These are phyloP conservation scores for Pluteus cervinus DNA, from an alignment of 768 basidiomycete species.

Conservation along the genomic window DNA sequence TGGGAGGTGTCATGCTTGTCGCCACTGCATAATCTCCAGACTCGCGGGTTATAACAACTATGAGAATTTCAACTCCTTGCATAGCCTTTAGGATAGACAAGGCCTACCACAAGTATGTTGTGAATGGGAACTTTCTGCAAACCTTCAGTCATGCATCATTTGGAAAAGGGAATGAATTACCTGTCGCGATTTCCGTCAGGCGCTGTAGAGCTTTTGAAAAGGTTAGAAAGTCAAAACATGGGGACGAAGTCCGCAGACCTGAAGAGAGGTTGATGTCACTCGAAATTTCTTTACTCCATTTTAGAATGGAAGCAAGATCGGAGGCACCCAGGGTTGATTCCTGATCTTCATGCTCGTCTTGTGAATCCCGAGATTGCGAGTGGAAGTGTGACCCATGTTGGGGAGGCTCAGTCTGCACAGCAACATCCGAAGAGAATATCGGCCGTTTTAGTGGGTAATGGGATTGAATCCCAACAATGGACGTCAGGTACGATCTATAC, in stretches of 20 bases:
- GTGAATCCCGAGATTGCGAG: constrained; percentile 21
- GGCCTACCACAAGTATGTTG: constrained; percentile 52
- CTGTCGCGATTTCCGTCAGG: constrained; percentile 67
- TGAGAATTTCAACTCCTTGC: background rate
- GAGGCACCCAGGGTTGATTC: constrained; percentile 53
- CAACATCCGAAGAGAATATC: constrained; percentile 53
- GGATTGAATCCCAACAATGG: constrained; percentile 36
- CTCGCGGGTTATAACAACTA: constrained; percentile 63
- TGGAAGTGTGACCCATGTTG: no score
- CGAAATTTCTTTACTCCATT: constrained; percentile 72
- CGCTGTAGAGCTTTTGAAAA: constrained; percentile 46
- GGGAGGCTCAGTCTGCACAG: constrained; percentile 65
- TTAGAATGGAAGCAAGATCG: constrained; percentile 63
- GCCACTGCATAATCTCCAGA: constrained; percentile 68
- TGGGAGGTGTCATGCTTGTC: constrained; percentile 57
- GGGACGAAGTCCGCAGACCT: constrained; percentile 25
- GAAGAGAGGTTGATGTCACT: constrained; percentile 66
- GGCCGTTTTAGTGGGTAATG: constrained; percentile 46
- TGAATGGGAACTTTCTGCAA: constrained; percentile 55
- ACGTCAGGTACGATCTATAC: constrained; percentile 43
- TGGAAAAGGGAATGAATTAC: constrained; percentile 23
- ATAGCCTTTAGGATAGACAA: background rate
- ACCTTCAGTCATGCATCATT: background rate
- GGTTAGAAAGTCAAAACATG: background rate
- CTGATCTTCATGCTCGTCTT: constrained; percentile 42